These are phyloP conservation scores for Colletotrichum musicola DNA, from an alignment of 2,329 filamentous ascomycete species.

Conservation along the genomic window DNA sequence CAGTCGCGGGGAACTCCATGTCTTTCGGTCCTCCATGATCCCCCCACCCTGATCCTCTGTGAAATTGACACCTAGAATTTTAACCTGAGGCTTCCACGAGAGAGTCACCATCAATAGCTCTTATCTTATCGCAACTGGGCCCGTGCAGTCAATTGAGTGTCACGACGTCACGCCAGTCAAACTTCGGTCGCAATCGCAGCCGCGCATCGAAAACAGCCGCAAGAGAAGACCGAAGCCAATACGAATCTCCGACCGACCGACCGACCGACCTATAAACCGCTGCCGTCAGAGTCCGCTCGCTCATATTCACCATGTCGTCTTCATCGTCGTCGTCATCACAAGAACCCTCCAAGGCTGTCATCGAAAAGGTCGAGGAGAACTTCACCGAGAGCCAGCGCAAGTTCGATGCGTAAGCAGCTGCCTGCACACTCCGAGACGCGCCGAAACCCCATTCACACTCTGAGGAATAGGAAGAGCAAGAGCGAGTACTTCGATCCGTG, in stretches of 20 bases:
- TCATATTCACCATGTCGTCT: neutral
- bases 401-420: slow-evolving; percentile 69
- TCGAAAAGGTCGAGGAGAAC: slow-evolving; percentile 23
- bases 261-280: neutral
- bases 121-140: slow-evolving; percentile 27
- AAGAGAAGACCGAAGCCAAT: too few species aligned
- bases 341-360: slow-evolving; percentile 4
- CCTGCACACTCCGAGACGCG: neutral
- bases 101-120: neutral
- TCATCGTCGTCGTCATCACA: slow-evolving; percentile 1
- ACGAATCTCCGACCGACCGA: neutral
- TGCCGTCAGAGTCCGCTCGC: too few species aligned
- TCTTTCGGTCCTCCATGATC: neutral
- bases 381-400: slow-evolving; percentile 60
- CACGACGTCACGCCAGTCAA: slow-evolving; percentile 11
- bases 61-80: neutral
- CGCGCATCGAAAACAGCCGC: neutral
- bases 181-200: slow-evolving; percentile 6
- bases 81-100: neutral
- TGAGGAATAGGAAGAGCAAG: slow-evolving; percentile 76
- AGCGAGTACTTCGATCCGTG: slow-evolving; percentile 97
- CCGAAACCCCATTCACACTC: neutral
- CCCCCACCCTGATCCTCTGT: too few species aligned
- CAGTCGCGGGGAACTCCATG: neutral
- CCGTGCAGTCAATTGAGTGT: neutral